Conservation (phyloP, 2,329 filamentous ascomycete species). For the Fusarium sp. region DNA sequence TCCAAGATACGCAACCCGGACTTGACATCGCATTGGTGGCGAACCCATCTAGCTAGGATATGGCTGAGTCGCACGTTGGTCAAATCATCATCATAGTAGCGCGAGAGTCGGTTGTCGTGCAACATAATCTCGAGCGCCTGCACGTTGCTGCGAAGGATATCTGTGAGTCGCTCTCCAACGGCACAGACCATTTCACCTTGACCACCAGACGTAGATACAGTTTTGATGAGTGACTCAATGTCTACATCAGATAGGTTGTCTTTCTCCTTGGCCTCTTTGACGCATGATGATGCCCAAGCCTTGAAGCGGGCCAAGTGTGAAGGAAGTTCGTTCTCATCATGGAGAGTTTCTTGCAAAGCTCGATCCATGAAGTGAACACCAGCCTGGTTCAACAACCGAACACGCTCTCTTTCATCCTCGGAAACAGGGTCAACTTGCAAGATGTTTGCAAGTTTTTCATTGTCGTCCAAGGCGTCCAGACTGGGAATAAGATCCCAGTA, state of each 20-base stretch:
- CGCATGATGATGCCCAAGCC: not conserved
- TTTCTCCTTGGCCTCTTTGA: not conserved
- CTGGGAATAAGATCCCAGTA: conserved; percentile 41
- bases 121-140: conserved; percentile 53
- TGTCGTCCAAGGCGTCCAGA: conserved; percentile 12
- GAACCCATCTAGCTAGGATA: not conserved
- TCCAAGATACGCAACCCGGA: conserved; percentile 23
- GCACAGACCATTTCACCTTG: conserved; percentile 17
- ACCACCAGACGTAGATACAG: not conserved
- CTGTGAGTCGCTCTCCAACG: conserved; percentile 41
- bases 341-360: conserved; percentile 33
- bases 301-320: not conserved
- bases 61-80: conserved; percentile 5
- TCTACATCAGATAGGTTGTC: not conserved
- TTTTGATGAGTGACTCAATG: no score
- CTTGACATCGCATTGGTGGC: not conserved
- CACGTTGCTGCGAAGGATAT: conserved; percentile 47
- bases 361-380: conserved; percentile 36
- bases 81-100: conserved; percentile 12
- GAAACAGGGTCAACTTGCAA: conserved; percentile 20
- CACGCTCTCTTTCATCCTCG: conserved; percentile 38
- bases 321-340: conserved; percentile 17
- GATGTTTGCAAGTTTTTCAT: not conserved
- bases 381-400: conserved; percentile 22
- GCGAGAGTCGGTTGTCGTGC: conserved; percentile 46